A percentile compares a stretch with the other conserved stretches of the same genome.
These are phyloP conservation scores for Xylariaceae sp. DNA, from an alignment of 2,329 filamentous ascomycete genomes.

Conservation along the genomic window DNA sequence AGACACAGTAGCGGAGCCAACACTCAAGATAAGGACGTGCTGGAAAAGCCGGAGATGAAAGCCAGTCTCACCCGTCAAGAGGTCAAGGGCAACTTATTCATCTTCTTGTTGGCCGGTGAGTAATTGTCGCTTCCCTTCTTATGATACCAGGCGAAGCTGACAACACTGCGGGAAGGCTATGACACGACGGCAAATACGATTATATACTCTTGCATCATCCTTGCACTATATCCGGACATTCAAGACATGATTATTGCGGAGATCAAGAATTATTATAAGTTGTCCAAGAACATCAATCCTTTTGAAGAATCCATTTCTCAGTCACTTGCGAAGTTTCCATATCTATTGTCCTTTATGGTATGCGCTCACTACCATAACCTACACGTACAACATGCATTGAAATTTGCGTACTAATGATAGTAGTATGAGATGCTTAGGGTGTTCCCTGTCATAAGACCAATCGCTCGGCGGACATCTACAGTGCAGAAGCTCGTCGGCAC, in stretches of 20 bases:
- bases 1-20: no score
- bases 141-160: background rate
- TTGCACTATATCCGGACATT: constrained; percentile 3
- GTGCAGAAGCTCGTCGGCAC: background rate
- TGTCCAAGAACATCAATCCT: background rate
- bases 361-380: background rate
- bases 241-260: background rate
- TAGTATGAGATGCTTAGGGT: constrained; percentile 5
- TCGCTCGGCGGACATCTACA: constrained; percentile 2
- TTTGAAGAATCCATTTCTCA: background rate
- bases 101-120: constrained; percentile 6
- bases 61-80: constrained; percentile 4
- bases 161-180: background rate
- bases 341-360: constrained; percentile 6
- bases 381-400: background rate
- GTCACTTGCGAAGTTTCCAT: constrained; percentile 3
- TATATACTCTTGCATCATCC: constrained; percentile 5
- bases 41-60: constrained; percentile 1
- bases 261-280: background rate
- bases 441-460: constrained; percentile 4
- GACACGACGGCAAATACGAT: constrained; percentile 12
- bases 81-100: constrained; percentile 7
- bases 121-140: background rate
- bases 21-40: no score
- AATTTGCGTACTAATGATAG: background rate